Percentiles rank a stretch among this genome's conserved stretches.
Evolutionary conservation across 228 moss, liverwort and hornwort genomes (phyloP).

Genomic region (Sphagnum magellanicum): DNA sequence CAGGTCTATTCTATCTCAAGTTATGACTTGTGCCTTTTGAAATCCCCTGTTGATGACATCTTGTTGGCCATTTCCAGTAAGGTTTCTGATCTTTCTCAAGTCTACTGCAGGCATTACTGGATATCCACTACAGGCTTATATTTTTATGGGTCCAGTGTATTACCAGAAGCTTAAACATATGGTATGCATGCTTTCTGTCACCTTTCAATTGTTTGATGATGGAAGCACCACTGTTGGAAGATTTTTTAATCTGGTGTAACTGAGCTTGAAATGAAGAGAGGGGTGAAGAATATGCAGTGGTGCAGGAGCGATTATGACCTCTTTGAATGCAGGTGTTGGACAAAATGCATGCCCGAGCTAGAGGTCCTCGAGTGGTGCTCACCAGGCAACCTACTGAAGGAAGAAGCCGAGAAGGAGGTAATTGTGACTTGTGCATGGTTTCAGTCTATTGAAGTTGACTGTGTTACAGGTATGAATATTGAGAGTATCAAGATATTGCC

Average conservation of each 20-base stretch:
- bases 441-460: not conserved
- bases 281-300: too few relatives aligned
- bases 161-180: constrained; percentile 99
- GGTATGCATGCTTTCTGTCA: constrained; percentile 30
- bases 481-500: not conserved
- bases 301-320: too few relatives aligned
- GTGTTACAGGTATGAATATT: too few relatives aligned
- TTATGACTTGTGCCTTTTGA: not conserved
- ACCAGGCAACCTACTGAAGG: constrained; percentile 99
- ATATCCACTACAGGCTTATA: constrained; percentile 86
- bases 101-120: constrained; percentile 72
- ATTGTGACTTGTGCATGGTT: not conserved
- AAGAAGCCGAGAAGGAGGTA: constrained; percentile 99
- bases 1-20: constrained; percentile 37
- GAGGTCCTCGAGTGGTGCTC: constrained; percentile 91
- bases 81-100: not conserved
- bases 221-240: too few relatives aligned
- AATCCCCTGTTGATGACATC: not conserved
- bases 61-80: not conserved
- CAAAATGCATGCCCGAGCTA: constrained; percentile 99
- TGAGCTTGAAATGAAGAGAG: too few relatives aligned
- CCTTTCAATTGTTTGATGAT: too few relatives aligned
- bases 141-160: constrained; percentile 98
- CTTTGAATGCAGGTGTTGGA: constrained; percentile 62
- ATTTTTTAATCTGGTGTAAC: too few relatives aligned